Conservation (phyloP, 805 yeast species). For the Komagataella ulmi region DNA sequence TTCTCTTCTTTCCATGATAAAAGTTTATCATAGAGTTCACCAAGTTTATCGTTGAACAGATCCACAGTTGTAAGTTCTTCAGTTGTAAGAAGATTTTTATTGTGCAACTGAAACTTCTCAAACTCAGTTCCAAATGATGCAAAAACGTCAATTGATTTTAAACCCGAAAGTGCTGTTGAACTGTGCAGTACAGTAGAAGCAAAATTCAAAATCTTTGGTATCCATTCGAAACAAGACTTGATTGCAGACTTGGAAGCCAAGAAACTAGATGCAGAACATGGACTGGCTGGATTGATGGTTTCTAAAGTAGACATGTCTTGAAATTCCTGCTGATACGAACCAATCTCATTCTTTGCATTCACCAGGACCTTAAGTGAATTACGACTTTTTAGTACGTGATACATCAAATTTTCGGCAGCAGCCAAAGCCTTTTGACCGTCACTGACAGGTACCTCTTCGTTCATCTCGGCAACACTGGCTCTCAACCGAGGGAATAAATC, state of each 20-base stretch:
- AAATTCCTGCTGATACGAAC: slow-evolving; percentile 2
- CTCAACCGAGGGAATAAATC: slow-evolving; percentile 76
- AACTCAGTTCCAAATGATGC: not conserved
- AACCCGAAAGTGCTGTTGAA: not conserved
- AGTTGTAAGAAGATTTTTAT: slow-evolving; percentile 6
- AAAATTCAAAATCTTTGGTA: not conserved
- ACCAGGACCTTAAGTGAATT: slow-evolving; percentile 21
- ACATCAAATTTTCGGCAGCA: slow-evolving; percentile 57
- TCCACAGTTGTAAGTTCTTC: slow-evolving; percentile 7
- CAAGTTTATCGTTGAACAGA: slow-evolving; percentile 11
- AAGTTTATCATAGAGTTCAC: slow-evolving; percentile 15
- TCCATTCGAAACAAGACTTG: not conserved
- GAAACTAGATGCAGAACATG: not conserved
- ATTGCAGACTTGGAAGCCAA: not conserved
- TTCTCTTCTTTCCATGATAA: slow-evolving; percentile 20
- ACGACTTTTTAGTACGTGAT: slow-evolving; percentile 40
- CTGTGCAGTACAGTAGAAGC: not conserved
- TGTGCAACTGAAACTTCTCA: not conserved
- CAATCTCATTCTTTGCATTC: slow-evolving; percentile 5
- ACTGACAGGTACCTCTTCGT: slow-evolving; percentile 62
- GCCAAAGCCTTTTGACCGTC: slow-evolving; percentile 72
- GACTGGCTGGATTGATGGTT: not conserved
- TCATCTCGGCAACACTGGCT: slow-evolving; percentile 42
- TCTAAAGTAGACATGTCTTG: slow-evolving; percentile 1
- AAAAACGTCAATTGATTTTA: not conserved